These are phyloP conservation scores for Microcos paniculata DNA, from an alignment of 345 rosid species.

Conservation along the genomic window DNA sequence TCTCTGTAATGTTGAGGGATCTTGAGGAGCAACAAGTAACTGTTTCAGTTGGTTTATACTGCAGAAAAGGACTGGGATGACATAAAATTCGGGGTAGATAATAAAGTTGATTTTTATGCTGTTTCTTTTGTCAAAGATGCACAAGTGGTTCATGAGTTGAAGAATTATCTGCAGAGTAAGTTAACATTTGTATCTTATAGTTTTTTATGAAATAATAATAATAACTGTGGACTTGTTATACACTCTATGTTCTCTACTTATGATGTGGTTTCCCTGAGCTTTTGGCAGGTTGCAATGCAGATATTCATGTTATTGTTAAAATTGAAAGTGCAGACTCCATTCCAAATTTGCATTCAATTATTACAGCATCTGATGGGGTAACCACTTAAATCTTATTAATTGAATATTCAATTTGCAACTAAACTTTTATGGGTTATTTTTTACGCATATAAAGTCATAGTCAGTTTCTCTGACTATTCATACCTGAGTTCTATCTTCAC, in stretches of 20 bases:
- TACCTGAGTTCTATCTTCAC: neutral
- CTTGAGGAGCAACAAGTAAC: neutral
- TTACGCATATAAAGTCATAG: neutral
- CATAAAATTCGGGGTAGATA: constrained; percentile 96
- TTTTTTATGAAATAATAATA: constrained; percentile 8
- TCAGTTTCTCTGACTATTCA: neutral
- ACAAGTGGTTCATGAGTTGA: constrained; percentile 95
- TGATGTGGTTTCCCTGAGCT: constrained; percentile 10
- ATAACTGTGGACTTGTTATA: neutral
- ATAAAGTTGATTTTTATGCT: constrained; percentile 92
- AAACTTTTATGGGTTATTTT: neutral
- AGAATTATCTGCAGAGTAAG: constrained; percentile 80
- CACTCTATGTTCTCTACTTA: neutral
- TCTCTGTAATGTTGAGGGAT: neutral
- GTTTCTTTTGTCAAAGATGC: constrained; percentile 99
- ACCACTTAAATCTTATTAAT: constrained; percentile 26
- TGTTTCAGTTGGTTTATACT: constrained; percentile 17
- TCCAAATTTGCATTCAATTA: constrained; percentile 89
- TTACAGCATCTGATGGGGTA: constrained; percentile 99
- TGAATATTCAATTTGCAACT: constrained; percentile 10
- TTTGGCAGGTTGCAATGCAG: constrained; percentile 69
- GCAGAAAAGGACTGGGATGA: constrained; percentile 99
- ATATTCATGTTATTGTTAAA: constrained; percentile 88
- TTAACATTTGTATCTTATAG: neutral
- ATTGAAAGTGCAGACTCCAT: constrained; percentile 98